Evolutionary conservation across 352 stramenopile species (phyloP).

Genomic region (Globisporangium lucens): DNA sequence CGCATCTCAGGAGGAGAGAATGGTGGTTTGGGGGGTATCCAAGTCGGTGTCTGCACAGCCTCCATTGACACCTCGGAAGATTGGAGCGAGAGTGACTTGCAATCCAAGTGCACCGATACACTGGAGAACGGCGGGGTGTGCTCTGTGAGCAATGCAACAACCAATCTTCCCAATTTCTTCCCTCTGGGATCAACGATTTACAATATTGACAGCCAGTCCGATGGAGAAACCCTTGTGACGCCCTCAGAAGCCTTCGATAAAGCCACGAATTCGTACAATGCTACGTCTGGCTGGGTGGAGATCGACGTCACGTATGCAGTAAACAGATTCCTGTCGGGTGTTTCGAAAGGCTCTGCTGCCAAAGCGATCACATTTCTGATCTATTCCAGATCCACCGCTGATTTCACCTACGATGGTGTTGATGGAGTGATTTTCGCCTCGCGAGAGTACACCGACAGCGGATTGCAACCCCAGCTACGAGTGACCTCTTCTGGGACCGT

Average conservation of each 20-base stretch:
- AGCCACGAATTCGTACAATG: slow-evolving; percentile 34
- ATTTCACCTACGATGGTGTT: slow-evolving; percentile 49
- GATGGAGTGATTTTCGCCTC: slow-evolving; percentile 61
- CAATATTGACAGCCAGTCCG: slow-evolving; percentile 18
- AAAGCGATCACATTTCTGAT: slow-evolving; percentile 52
- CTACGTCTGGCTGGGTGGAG: slow-evolving; percentile 48
- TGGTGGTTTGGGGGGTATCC: slow-evolving; percentile 48
- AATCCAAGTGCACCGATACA: slow-evolving; percentile 6
- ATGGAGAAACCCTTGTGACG: slow-evolving; percentile 29
- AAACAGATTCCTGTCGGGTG: slow-evolving; percentile 42
- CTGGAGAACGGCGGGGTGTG: slow-evolving; percentile 22
- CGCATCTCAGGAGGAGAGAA: slow-evolving; percentile 64
- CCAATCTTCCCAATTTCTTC: slow-evolving; percentile 30
- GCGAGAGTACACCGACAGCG: slow-evolving; percentile 35
- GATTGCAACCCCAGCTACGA: slow-evolving; percentile 35
- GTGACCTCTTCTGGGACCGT: slow-evolving; percentile 48
- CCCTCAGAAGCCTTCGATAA: slow-evolving; percentile 36
- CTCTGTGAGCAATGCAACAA: slow-evolving; percentile 19
- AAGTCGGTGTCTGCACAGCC: slow-evolving; percentile 39
- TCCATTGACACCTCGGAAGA: slow-evolving; percentile 14
- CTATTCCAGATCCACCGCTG: slow-evolving; percentile 36
- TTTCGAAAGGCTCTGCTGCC: slow-evolving; percentile 14
- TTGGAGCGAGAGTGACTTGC: slow-evolving; percentile 41
- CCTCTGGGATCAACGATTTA: slow-evolving; percentile 28
- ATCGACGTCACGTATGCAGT: slow-evolving; percentile 64